Conservation (phyloP, 345 rosid species). For the Reutealis trisperma region DNA sequence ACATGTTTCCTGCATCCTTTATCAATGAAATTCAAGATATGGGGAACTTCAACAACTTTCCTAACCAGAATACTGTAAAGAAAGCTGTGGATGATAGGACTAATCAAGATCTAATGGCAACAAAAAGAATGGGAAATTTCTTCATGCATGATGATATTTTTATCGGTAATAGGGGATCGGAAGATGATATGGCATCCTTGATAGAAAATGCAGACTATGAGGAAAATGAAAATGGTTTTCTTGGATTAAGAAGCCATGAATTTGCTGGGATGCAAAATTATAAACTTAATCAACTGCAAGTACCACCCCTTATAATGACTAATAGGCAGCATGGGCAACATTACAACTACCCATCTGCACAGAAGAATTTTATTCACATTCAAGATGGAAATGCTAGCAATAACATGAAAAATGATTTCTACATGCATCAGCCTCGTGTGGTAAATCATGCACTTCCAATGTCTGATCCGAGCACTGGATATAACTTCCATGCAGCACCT, state of each 20-base stretch:
- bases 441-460: slow-evolving; percentile 14
- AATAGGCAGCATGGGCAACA: slow-evolving; percentile 18
- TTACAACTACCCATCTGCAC: slow-evolving; percentile 22
- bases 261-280: slow-evolving; percentile 18
- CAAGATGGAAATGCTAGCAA: slow-evolving; percentile 5
- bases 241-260: slow-evolving; percentile 19
- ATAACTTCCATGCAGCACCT: slow-evolving; percentile 5
- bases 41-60: slow-evolving; percentile 9
- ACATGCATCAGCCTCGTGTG: slow-evolving; percentile 18
- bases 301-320: slow-evolving; percentile 15
- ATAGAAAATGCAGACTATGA: slow-evolving; percentile 14
- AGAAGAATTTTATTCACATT: slow-evolving; percentile 18
- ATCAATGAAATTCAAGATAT: slow-evolving; percentile 20
- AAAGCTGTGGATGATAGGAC: not conserved
- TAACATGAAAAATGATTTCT: slow-evolving; percentile 13
- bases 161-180: not conserved
- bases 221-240: slow-evolving; percentile 16
- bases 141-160: slow-evolving; percentile 16
- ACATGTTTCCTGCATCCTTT: slow-evolving; percentile 28
- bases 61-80: slow-evolving; percentile 15
- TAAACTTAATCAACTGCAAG: slow-evolving; percentile 10
- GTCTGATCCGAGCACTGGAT: not conserved
- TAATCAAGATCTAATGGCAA: slow-evolving; percentile 12
- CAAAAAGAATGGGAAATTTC: slow-evolving; percentile 9
- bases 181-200: slow-evolving; percentile 9